Conservation (phyloP, 441 rosid genomes). For the Populus tomentosa region DNA sequence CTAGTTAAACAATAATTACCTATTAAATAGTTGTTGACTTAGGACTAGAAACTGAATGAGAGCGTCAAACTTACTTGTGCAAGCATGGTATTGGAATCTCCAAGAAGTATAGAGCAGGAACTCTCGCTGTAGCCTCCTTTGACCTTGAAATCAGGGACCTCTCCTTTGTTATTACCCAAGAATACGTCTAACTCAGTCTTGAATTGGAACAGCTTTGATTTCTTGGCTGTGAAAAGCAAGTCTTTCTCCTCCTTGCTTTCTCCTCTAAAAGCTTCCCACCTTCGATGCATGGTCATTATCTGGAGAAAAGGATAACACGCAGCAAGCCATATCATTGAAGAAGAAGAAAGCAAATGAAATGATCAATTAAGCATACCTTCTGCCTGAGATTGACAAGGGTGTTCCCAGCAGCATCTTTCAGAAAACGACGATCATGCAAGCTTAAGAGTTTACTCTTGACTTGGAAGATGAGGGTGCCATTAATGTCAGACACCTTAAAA, state of each 20-base stretch:
- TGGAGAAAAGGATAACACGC: neutral
- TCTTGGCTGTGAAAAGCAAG: constrained; percentile 30
- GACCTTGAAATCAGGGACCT: constrained; percentile 35
- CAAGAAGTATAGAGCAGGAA: constrained; percentile 30
- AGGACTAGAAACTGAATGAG: neutral
- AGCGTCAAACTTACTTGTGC: constrained; percentile 10
- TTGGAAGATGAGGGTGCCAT: constrained; percentile 27
- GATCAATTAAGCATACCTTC: constrained; percentile 8
- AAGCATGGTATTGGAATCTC: constrained; percentile 19
- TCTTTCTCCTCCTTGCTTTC: constrained; percentile 25
- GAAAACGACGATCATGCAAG: constrained; percentile 23
- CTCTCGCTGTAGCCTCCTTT: constrained; percentile 28
- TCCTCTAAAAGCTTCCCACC: constrained; percentile 39
- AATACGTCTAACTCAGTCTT: constrained; percentile 30
- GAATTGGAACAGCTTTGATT: constrained; percentile 16
- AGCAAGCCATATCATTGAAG: neutral
- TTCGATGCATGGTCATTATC: constrained; percentile 27
- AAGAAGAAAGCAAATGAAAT: neutral
- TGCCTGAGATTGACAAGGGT: constrained; percentile 8
- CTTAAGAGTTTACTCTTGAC: constrained; percentile 22
- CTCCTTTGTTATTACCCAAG: constrained; percentile 26
- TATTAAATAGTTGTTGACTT: neutral
- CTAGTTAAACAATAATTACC: neutral
- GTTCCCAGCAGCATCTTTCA: constrained; percentile 12
- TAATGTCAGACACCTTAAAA: constrained; percentile 16